Base-by-base conservation (phyloP, 1,139 yeast genomes). In the Saccharomyces hybrid region DNA sequence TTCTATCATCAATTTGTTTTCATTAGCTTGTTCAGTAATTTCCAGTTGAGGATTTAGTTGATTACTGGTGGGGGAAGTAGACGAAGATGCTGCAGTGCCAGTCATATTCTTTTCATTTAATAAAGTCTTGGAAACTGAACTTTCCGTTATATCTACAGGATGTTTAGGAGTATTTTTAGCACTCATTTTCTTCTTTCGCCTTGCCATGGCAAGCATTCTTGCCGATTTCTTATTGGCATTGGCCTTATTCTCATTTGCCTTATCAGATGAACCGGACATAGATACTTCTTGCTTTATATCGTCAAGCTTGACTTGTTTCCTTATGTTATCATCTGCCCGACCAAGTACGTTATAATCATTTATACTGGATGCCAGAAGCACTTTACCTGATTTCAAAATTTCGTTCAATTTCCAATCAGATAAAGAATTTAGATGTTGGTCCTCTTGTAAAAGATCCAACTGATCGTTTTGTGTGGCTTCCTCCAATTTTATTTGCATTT, bases 191-290 rank as follows among this genome's bases (percentile, higher is more conserved):
- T 97, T 96, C 66, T 86, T 83, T 64, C 99, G 80, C 66, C 88
- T 88, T 42, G 96, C 97, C 87, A 93, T 84, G 2, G 97, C 97
- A 60, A 90, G 81, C 73, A 90, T 78, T 68, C 98, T 78, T 0
- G 99, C 97, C 56, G 88, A 86, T 47, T 76, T 69, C n/a, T 70
- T 69, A 5, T 65, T 55, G 9, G 54, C 55, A 3, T 52, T 27
- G 5, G 60, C 38, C 5, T 58, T 54, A 9, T 63, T 56, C 28
- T 57, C 56, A 27, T 58, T 59, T 1, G 54, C 50, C 19, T 56
- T 51, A 6, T 57, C 34, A 28, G 57, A 59, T 46, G 57, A 57
- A 26, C 55, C 58, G 52, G 57, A 57, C 60, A 64, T 57, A 9
- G 55, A 55, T 50, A 55, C 58, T 13, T 52, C 52, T n/a, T 52